A percentile compares a stretch with the other conserved stretches of the same genome.
phyloP scores from a whole-genome alignment of 2,329 filamentous ascomycete genomes.

The Diaporthe capsici region DNA sequence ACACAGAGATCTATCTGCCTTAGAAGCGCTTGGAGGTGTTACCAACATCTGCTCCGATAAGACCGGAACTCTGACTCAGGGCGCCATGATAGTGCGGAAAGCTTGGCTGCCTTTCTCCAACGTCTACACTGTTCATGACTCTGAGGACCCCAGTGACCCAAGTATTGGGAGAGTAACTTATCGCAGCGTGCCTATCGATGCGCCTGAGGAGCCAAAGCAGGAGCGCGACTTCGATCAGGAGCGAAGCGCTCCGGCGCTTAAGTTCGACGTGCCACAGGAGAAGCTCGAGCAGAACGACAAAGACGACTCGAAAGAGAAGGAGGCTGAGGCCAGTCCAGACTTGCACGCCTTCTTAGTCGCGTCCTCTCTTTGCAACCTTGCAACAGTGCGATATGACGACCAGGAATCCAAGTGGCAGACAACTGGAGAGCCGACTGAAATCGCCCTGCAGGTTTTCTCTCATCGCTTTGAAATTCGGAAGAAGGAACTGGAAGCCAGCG shows the following conservation, averaged over 20 bases:
- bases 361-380: constrained; percentile 75
- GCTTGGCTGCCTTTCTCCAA: constrained; percentile 73
- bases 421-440: constrained; percentile 80
- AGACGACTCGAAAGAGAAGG: constrained; percentile 51
- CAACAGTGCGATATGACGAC: constrained; percentile 69
- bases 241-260: constrained; percentile 71
- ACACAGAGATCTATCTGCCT: constrained; percentile 69
- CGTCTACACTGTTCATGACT: constrained; percentile 72
- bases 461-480: constrained; percentile 75
- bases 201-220: constrained; percentile 53
- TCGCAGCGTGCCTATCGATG: constrained; percentile 54
- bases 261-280: constrained; percentile 73
- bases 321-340: constrained; percentile 63
- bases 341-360: constrained; percentile 67
- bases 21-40: constrained; percentile 79
- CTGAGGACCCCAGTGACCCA: constrained; percentile 73
- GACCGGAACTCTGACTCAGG: constrained; percentile 78
- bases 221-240: constrained; percentile 72
- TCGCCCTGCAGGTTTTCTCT: constrained; percentile 82
- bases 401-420: constrained; percentile 74
- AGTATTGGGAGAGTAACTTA: constrained; percentile 69
- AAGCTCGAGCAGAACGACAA: constrained; percentile 59
- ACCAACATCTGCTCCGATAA: constrained; percentile 83
- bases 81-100: constrained; percentile 78
- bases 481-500: constrained; percentile 63